phyloP scores from a whole-genome alignment of 2,329 filamentous ascomycete genomes.

The Ceratocystis papillata region DNA sequence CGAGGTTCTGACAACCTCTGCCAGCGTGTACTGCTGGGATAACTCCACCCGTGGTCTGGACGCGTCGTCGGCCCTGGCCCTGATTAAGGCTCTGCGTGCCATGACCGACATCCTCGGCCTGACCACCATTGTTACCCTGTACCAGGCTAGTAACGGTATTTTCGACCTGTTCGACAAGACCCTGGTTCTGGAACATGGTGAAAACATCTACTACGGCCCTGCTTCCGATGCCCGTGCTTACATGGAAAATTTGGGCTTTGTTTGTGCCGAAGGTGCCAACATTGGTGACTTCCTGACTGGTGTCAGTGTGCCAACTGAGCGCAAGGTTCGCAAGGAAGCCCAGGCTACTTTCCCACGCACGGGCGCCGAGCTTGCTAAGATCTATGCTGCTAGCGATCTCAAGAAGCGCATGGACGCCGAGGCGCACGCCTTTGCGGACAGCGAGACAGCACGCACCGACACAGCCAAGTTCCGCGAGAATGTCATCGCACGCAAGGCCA shows the following conservation, averaged over 20 bases:
- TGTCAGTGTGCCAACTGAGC: slow-evolving; percentile 57
- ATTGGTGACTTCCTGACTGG: slow-evolving; percentile 63
- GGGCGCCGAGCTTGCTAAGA: slow-evolving; percentile 35
- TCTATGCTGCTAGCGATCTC: slow-evolving; percentile 44
- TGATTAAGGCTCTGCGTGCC: slow-evolving; percentile 58
- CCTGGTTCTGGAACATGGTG: slow-evolving; percentile 48
- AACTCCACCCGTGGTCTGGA: slow-evolving; percentile 66
- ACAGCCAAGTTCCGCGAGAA: slow-evolving; percentile 46
- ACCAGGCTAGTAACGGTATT: slow-evolving; percentile 54
- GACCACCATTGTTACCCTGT: slow-evolving; percentile 62
- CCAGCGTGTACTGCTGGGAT: slow-evolving; percentile 54
- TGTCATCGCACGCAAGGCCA: slow-evolving; percentile 45
- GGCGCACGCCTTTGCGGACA: slow-evolving; percentile 44
- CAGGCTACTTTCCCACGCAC: slow-evolving; percentile 38
- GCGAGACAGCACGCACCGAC: slow-evolving; percentile 37
- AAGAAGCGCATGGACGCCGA: slow-evolving; percentile 43
- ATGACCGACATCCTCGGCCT: slow-evolving; percentile 56
- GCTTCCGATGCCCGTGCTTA: slow-evolving; percentile 51
- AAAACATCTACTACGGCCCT: slow-evolving; percentile 53
- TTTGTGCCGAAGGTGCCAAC: slow-evolving; percentile 55
- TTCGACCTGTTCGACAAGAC: slow-evolving; percentile 57
- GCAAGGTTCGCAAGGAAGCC: slow-evolving; percentile 43
- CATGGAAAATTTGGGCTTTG: slow-evolving; percentile 56
- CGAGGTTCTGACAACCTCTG: slow-evolving; percentile 47
- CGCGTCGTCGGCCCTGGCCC: slow-evolving; percentile 64